Conservation (phyloP, 768 basidiomycete genomes). For the Crepidotus variabilis region DNA sequence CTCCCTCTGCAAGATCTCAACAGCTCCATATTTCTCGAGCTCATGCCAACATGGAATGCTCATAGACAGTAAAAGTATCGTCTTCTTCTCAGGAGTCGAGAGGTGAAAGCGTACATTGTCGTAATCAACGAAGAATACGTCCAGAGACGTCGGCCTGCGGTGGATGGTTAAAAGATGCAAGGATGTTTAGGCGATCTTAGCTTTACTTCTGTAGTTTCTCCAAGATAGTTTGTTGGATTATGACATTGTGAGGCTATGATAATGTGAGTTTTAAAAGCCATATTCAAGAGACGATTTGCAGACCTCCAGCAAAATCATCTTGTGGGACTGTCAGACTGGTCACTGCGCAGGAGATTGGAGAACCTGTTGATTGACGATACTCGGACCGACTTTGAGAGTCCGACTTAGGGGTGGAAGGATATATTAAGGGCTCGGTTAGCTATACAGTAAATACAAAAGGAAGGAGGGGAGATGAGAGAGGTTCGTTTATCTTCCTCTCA, state of each 20-base stretch:
- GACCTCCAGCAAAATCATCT: constrained; percentile 88
- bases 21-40: constrained; percentile 81
- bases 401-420: neutral
- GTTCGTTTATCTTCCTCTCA: too few relatives aligned
- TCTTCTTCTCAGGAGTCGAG: constrained; percentile 84
- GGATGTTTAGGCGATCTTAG: neutral
- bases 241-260: constrained; percentile 80
- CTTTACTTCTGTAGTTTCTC: constrained; percentile 83
- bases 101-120: constrained; percentile 95
- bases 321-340: neutral
- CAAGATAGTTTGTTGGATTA: constrained; percentile 84
- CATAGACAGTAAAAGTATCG: constrained; percentile 85
- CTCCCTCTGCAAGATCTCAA: constrained; percentile 74
- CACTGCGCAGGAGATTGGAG: neutral
- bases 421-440: too few relatives aligned
- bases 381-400: neutral
- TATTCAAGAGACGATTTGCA: constrained; percentile 7
- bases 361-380: neutral
- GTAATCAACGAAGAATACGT: constrained; percentile 97
- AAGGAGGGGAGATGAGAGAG: too few relatives aligned
- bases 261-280: neutral
- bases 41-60: constrained; percentile 97
- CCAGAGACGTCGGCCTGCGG: constrained; percentile 80
- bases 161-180: neutral
- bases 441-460: too few relatives aligned